These are phyloP conservation scores for Aspergillus sp. DNA, from an alignment of 2,329 filamentous ascomycete species.

Conservation along the genomic window DNA sequence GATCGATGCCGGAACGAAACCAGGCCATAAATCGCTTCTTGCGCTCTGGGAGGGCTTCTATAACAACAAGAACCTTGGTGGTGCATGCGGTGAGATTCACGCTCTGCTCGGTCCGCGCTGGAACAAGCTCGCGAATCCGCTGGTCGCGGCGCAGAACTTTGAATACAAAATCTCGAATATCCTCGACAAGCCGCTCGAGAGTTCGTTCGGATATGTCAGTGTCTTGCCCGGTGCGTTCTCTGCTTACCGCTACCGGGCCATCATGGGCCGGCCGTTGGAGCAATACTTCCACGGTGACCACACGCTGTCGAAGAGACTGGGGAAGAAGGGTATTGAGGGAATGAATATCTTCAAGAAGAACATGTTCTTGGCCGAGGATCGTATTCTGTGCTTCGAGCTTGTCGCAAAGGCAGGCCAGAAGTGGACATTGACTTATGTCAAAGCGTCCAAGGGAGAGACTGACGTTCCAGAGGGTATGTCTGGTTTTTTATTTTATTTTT, in stretches of 20 bases:
- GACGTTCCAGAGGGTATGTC: conserved; percentile 90
- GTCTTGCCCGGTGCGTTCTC: conserved; percentile 99
- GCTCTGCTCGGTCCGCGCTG: conserved; percentile 92
- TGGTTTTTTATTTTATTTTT: too few relatives aligned
- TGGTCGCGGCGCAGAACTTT: conserved; percentile 96
- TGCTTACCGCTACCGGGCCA: conserved; percentile 94
- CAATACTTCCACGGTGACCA: conserved; percentile 99
- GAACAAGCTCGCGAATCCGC: conserved; percentile 87
- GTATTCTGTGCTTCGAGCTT: conserved; percentile 98
- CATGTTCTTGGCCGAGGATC: conserved; percentile 99
- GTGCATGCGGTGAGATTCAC: conserved; percentile 98
- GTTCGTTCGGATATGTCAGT: conserved; percentile 94
- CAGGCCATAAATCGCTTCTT: conserved; percentile 86
- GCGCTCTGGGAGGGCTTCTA: conserved; percentile 98
- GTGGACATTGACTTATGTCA: conserved; percentile 98
- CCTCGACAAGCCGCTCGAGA: conserved; percentile 95
- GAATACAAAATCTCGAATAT: conserved; percentile 99
- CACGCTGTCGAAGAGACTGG: conserved; percentile 88
- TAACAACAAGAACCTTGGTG: conserved; percentile 98
- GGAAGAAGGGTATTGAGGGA: conserved; percentile 98
- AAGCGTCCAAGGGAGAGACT: conserved; percentile 97
- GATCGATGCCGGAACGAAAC: conserved; percentile 96
- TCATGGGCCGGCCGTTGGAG: conserved; percentile 94
- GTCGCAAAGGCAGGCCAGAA: conserved; percentile 98
- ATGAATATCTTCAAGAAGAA: conserved; percentile 99